Percentiles rank a stretch among this genome's conserved stretches.
phyloP scores from a whole-genome alignment of 257 asterid genomes.

The Nicotiana undulata region DNA sequence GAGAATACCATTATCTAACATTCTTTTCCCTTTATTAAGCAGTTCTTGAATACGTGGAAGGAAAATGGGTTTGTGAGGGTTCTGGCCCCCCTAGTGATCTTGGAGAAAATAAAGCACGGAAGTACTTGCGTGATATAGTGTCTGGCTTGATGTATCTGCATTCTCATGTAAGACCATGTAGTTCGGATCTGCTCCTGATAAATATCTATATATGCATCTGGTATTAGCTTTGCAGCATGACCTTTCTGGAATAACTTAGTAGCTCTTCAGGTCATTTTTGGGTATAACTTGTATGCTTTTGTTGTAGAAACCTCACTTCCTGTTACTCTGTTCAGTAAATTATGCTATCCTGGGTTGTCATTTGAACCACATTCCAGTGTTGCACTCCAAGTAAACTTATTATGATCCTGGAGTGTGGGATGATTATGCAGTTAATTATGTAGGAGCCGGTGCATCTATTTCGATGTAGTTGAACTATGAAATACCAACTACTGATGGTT shows the following conservation, averaged over 20 bases:
- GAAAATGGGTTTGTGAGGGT: conserved; percentile 88
- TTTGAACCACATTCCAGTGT: not conserved
- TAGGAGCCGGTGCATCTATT: not conserved
- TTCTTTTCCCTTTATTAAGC: not conserved
- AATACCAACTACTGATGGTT: too few species aligned
- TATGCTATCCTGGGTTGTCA: not conserved
- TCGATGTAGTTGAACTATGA: not conserved
- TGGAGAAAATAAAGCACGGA: conserved; percentile 64
- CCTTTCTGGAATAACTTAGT: not conserved
- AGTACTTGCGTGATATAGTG: conserved; percentile 77
- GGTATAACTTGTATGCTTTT: not conserved
- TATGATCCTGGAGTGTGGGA: not conserved
- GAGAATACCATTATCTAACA: not conserved
- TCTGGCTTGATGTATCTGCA: conserved; percentile 95
- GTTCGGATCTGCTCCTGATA: not conserved
- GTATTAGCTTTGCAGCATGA: not conserved
- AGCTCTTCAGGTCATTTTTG: not conserved
- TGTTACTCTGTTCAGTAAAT: not conserved
- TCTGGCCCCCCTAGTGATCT: conserved; percentile 67
- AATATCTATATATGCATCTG: not conserved
- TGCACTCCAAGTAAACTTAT: not conserved
- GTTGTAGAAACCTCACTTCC: not conserved
- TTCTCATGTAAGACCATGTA: conserved; percentile 62
- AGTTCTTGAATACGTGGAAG: conserved; percentile 97
- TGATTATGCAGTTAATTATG: not conserved